These are phyloP conservation scores for Podila epicladia DNA, from an alignment of 192 early-diverging fungal species.

Conservation along the genomic window DNA sequence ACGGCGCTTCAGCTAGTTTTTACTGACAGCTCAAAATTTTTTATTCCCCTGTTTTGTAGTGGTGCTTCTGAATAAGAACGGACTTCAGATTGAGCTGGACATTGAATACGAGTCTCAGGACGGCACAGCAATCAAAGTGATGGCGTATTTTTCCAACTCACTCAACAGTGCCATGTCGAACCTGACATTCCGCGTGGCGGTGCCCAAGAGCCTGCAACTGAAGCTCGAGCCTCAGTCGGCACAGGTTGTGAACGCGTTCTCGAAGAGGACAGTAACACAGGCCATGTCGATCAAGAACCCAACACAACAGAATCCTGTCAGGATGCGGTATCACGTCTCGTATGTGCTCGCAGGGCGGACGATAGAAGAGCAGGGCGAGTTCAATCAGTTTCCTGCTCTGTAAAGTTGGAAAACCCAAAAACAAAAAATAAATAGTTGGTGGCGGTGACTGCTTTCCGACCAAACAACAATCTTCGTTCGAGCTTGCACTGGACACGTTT, in stretches of 20 bases:
- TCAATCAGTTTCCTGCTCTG: conserved; percentile 28
- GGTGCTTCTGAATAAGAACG: conserved; percentile 56
- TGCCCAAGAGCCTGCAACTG: conserved; percentile 60
- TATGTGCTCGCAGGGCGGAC: conserved; percentile 52
- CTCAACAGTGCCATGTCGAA: conserved; percentile 53
- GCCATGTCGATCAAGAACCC: conserved; percentile 48
- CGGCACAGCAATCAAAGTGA: conserved; percentile 26
- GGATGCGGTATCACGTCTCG: conserved; percentile 59
- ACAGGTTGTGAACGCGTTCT: conserved; percentile 46
- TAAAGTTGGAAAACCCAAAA: not conserved
- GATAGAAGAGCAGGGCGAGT: conserved; percentile 60
- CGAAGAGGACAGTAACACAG: conserved; percentile 49
- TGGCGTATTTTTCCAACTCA: conserved; percentile 58
- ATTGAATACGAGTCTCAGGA: conserved; percentile 16
- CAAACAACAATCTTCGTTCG: no score
- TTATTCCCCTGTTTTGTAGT: conserved; percentile 11
- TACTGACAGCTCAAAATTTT: not conserved
- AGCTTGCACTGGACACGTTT: no score
- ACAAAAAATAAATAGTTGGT: no score
- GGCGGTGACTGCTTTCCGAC: no score
- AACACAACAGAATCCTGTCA: conserved; percentile 29
- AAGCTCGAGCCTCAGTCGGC: conserved; percentile 58
- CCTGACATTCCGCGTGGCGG: conserved; percentile 55
- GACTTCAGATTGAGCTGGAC: conserved; percentile 54
- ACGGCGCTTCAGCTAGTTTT: not conserved